phyloP scores from a whole-genome alignment of 2,329 filamentous ascomycete genomes.

The Fusarium sp. region DNA sequence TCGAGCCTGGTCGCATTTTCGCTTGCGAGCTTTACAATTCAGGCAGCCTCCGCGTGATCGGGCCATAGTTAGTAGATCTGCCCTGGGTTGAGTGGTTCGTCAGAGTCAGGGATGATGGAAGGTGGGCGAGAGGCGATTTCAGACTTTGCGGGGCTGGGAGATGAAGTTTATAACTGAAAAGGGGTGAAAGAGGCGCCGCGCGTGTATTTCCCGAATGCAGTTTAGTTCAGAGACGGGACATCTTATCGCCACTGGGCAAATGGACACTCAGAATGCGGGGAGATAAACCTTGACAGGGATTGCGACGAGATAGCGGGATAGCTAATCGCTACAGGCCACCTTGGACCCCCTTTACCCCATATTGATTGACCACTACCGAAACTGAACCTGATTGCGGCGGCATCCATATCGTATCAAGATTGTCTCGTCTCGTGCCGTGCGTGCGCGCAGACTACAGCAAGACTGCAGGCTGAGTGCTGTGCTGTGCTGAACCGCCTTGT shows the following conservation, averaged over 20 bases:
- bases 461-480: background rate
- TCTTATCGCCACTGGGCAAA: background rate
- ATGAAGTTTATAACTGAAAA: conserved; percentile 39
- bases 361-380: background rate
- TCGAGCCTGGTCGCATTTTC: conserved; percentile 41
- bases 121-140: background rate
- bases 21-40: conserved; percentile 42
- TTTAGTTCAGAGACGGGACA: background rate
- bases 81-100: background rate
- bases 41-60: conserved; percentile 41
- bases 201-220: conserved; percentile 17
- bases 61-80: conserved; percentile 18
- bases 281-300: background rate
- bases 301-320: background rate
- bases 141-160: background rate
- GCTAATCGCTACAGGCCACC: conserved; percentile 3
- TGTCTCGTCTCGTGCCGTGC: no score
- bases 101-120: background rate
- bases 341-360: background rate
- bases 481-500: no score
- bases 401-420: background rate
- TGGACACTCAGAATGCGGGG: background rate
- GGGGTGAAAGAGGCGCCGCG: conserved; percentile 43
- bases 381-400: background rate
- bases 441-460: no score